Conservation (phyloP, 176 grass and related monocot genomes). For the Eleusine indica region DNA sequence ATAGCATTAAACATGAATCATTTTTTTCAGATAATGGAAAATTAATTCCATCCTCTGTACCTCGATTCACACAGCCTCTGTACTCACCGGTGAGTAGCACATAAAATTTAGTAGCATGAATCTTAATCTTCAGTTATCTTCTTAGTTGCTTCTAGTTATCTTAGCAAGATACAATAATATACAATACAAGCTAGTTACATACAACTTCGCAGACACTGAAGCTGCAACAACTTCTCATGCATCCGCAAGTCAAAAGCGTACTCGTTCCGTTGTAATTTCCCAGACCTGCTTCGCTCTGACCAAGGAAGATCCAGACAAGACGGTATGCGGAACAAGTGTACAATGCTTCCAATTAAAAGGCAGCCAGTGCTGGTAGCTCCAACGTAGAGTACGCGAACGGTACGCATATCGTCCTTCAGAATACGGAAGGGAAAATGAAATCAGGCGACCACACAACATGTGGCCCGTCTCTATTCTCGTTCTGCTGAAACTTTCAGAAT, state of each 20-base stretch:
- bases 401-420: slow-evolving; percentile 22
- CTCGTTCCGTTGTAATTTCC: slow-evolving; percentile 38
- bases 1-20: slow-evolving; percentile 5
- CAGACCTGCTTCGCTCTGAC: slow-evolving; percentile 56
- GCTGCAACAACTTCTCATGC: slow-evolving; percentile 53
- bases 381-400: slow-evolving; percentile 22
- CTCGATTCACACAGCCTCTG: not conserved
- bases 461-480: slow-evolving; percentile 6
- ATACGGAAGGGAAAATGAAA: slow-evolving; percentile 34
- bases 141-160: not conserved
- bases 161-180: slow-evolving; percentile 19
- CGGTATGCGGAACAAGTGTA: slow-evolving; percentile 41
- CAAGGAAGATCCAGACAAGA: slow-evolving; percentile 41
- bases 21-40: not conserved
- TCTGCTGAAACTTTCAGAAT: slow-evolving; percentile 3
- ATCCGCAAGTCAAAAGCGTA: slow-evolving; percentile 58
- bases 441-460: slow-evolving; percentile 35
- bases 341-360: slow-evolving; percentile 32
- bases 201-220: slow-evolving; percentile 14
- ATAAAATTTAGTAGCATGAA: slow-evolving; percentile 7
- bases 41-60: not conserved
- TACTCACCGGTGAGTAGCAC: not conserved
- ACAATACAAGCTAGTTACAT: slow-evolving; percentile 24
- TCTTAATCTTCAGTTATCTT: slow-evolving; percentile 23
- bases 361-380: slow-evolving; percentile 38